Base-by-base conservation (phyloP, 192 early-diverging fungal species). In the Rhizoclosmatium globosum region DNA sequence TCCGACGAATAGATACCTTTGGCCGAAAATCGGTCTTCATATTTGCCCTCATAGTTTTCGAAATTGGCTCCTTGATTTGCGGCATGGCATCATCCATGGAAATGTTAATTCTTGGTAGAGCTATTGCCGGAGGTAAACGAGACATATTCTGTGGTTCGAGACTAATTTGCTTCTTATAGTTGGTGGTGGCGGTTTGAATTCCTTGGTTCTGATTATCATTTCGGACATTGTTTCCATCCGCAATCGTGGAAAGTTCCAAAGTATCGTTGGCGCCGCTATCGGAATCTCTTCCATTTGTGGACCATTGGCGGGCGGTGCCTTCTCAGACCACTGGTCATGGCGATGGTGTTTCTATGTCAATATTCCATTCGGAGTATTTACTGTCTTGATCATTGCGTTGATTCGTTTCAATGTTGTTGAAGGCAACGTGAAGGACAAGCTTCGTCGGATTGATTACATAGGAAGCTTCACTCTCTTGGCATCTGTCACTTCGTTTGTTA, bases 281-380 rank as follows among this genome's bases (percentile, higher is more conserved):
- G 94, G 92, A 1, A 67, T 95, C 50, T 89, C 94, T 3, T 92
- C 93, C 2, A 91, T 95, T 3, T 65, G 95, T 9, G 97, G 95
- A 3, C 95, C 97, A 0, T 84, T 96, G 19, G 71, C 96, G 13
- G 97, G 97, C 73, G 97, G 97, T 47, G 81, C 91, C 13, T 93
- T 97, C 53, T 93, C 93, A 43, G 90, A 97, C 61, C 64, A 82
- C 21, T 17, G 79, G 17, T 57, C 38, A 31, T 83, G 85, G 82
- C 44, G 82, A 4, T 85, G 81, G 78, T 79, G 90, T 61, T 96
- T 96, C 84, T 96, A 88, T 84, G 90, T 64, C 46, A 74, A 80
- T 71, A 73, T 97, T 15, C 96, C 96, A 47, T 79, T 95, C 76
- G 94, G 96, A 17, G 86, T 85, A 7, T 59, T 93, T n/a, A 90